phyloP scores from a whole-genome alignment of 495 filamentous ascomycete genomes.

The Lindgomyces ingoldianus region DNA sequence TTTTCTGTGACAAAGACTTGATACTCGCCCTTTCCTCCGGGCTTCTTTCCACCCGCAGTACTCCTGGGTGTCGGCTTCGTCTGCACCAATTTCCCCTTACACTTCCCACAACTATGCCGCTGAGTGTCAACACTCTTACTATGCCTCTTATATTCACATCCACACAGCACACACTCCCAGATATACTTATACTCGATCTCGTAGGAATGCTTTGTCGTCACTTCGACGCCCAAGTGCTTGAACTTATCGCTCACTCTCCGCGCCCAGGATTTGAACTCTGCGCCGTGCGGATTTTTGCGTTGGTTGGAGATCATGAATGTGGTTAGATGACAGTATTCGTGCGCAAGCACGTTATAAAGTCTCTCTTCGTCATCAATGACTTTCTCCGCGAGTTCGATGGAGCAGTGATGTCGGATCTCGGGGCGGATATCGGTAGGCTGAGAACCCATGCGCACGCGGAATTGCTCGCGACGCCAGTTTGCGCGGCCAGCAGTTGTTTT shows the following conservation, averaged over 20 bases:
- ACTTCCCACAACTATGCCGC: slow-evolving; percentile 68
- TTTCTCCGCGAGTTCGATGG: slow-evolving; percentile 84
- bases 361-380: slow-evolving; percentile 73
- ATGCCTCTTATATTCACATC: slow-evolving; percentile 70
- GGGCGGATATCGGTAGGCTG: slow-evolving; percentile 31
- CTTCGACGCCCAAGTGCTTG: slow-evolving; percentile 58
- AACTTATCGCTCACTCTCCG: slow-evolving; percentile 52
- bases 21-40: slow-evolving; percentile 52
- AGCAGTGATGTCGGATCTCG: slow-evolving; percentile 62
- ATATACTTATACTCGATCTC: slow-evolving; percentile 86
- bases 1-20: slow-evolving; percentile 68
- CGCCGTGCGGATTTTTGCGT: slow-evolving; percentile 72
- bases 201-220: slow-evolving; percentile 86
- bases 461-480: slow-evolving; percentile 69
- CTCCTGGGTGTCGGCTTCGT: slow-evolving; percentile 71
- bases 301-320: slow-evolving; percentile 78
- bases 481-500: slow-evolving; percentile 86
- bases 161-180: slow-evolving; percentile 77
- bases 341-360: slow-evolving; percentile 81
- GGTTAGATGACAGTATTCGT: slow-evolving; percentile 93
- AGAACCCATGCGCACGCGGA: slow-evolving; percentile 41
- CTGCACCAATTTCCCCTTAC: slow-evolving; percentile 69
- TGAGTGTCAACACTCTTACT: slow-evolving; percentile 74
- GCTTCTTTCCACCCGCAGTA: slow-evolving; percentile 9
- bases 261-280: slow-evolving; percentile 77